Evolutionary conservation across 1,284 basidiomycete genomes (phyloP).

Genomic region (Trichosporon sp.): DNA sequence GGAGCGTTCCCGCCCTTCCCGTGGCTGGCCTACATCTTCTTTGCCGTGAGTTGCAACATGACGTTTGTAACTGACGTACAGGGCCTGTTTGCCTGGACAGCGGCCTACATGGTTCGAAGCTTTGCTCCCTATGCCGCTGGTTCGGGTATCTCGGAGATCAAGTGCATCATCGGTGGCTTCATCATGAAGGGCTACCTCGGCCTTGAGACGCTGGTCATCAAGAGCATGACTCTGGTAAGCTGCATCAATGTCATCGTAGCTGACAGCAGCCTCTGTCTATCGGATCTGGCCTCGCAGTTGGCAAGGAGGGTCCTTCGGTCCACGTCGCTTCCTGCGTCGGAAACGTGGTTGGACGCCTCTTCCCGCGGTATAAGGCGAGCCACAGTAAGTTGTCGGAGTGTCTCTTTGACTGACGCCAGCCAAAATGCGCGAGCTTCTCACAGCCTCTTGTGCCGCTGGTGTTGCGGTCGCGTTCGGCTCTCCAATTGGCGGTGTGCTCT

Average conservation of each 20-base stretch:
- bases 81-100: constrained; percentile 73
- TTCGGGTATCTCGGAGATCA: constrained; percentile 98
- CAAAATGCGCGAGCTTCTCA: constrained; percentile 92
- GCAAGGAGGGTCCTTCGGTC: constrained; percentile 97
- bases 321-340: constrained; percentile 96
- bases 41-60: constrained; percentile 66
- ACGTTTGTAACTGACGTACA: constrained; percentile 41
- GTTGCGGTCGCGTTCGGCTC: constrained; percentile 97
- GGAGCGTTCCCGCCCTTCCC: constrained; percentile 67
- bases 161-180: constrained; percentile 95
- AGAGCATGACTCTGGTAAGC: constrained; percentile 81
- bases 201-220: constrained; percentile 81
- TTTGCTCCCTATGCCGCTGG: constrained; percentile 95
- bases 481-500: constrained; percentile 94
- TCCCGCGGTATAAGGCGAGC: constrained; percentile 76
- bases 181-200: constrained; percentile 93
- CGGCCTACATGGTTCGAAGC: constrained; percentile 79
- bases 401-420: constrained; percentile 53
- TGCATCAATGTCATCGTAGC: constrained; percentile 13
- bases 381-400: constrained; percentile 59
- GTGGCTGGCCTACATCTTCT: constrained; percentile 81
- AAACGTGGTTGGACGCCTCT: constrained; percentile 75
- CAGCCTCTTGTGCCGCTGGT: constrained; percentile 92
- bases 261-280: constrained; percentile 79
- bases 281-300: constrained; percentile 92